Base-by-base conservation (phyloP, 2,329 filamentous ascomycete species). In the Aspergillus sp. region DNA sequence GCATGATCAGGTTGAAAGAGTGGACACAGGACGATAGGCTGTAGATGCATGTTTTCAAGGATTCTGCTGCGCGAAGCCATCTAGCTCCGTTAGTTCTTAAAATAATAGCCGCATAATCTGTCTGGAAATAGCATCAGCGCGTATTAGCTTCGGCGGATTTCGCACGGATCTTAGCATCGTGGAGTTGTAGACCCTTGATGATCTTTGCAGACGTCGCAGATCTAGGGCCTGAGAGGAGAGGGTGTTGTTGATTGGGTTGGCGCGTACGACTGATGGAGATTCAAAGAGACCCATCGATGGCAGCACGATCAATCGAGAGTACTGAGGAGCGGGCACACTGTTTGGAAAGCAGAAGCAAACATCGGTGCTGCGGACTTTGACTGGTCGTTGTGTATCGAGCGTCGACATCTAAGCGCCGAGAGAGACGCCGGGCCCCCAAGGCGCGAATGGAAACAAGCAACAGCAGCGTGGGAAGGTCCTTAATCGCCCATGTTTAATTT, bases 71-170 rank as follows among this genome's bases (percentile, higher is more conserved):
- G 32, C n/a, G 24, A 39, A 43, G 38, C 12, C 39, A 53, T 20
- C 24, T 48, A 57, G 55, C 39, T 50, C 15, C 17, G 34, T 57
- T 42, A 12, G 50, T 50, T 53, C 44, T 39, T 13, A n/a, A 15
- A 13, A 13, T 36, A n/a, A 13, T 42, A 47, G 49, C 50, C 53
- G 55, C 55, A 42, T 8, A 36, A 57, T 48, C 53, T 38, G 20
- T 58, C 62, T 53, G 22, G 39, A 64, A 63, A 64, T 66, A 62
- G 64, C 41, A 61, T 47, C 59, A 43, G 62, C 64, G 64, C 62
- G 43, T 66, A 66, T 11, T 39, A 34, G 53, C 34, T 17, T 51
- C 18, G 38, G 48, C 38, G 22, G 39, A 51, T 60, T 51, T 55
- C 48, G 43, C 34, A 50, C 17, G 24, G 4, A n/a, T 47, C 26